Evolutionary conservation across 768 basidiomycete genomes (phyloP).

Genomic region (Tylopilus balloui): DNA sequence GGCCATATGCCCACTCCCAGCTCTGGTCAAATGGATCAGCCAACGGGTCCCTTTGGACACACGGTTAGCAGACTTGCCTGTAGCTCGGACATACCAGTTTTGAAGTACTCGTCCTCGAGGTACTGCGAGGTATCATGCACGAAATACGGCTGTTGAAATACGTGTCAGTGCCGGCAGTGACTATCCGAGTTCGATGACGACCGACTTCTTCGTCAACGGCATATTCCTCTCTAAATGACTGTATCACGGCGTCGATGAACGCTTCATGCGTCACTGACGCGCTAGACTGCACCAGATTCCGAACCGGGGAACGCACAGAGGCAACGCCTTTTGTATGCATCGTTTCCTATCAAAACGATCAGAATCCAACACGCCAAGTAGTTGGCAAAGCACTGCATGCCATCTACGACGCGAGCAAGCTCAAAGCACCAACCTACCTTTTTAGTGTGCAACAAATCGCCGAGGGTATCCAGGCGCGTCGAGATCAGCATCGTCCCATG

Average conservation of each 20-base stretch:
- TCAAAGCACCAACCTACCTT: conserved; percentile 44
- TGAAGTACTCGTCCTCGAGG: conserved; percentile 54
- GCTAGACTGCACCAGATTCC: conserved; percentile 64
- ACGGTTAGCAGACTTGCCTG: conserved; percentile 40
- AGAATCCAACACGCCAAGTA: background rate
- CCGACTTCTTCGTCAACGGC: conserved; percentile 29
- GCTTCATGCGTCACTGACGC: conserved; percentile 54
- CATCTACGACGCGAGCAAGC: background rate
- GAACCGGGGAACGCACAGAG: conserved; percentile 90
- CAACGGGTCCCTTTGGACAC: background rate
- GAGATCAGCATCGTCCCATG: conserved; percentile 98
- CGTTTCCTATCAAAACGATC: conserved; percentile 47
- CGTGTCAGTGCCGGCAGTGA: background rate
- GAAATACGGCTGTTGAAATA: conserved; percentile 33
- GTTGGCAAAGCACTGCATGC: background rate
- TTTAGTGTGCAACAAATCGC: conserved; percentile 60
- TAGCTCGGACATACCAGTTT: conserved; percentile 67
- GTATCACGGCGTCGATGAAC: conserved; percentile 66
- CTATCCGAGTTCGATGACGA: background rate
- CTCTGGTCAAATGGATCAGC: conserved; percentile 43
- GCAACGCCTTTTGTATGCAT: conserved; percentile 84
- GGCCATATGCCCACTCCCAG: conserved; percentile 93
- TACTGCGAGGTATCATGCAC: conserved; percentile 46
- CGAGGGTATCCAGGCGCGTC: conserved; percentile 66
- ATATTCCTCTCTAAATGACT: conserved; percentile 65